Percentiles rank a stretch among this genome's conserved stretches.
Evolutionary conservation across 1,139 yeast species (phyloP).

Genomic region (Candida sanyaensis): DNA sequence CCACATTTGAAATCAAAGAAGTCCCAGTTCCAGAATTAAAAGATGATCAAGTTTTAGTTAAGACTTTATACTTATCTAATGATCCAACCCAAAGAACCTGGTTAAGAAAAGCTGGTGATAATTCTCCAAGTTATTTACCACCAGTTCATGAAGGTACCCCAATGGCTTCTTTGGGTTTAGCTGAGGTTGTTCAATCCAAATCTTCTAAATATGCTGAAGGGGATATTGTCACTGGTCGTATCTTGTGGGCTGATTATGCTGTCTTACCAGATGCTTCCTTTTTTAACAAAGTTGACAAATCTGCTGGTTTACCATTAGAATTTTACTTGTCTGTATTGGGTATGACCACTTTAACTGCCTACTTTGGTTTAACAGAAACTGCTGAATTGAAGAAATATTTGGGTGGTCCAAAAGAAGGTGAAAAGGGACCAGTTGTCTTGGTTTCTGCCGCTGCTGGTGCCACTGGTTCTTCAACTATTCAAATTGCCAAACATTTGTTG

Average conservation of each 20-base stretch:
- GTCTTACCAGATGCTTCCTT: slow-evolving; percentile 21
- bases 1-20: slow-evolving; percentile 24
- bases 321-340: slow-evolving; percentile 41
- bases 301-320: slow-evolving; percentile 25
- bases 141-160: slow-evolving; percentile 50
- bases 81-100: slow-evolving; percentile 71
- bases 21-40: slow-evolving; percentile 23
- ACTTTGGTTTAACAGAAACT: slow-evolving; percentile 51
- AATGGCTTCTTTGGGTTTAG: slow-evolving; percentile 54
- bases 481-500: slow-evolving; percentile 55
- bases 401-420: slow-evolving; percentile 18
- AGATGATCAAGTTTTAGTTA: slow-evolving; percentile 49
- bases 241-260: slow-evolving; percentile 34
- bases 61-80: slow-evolving; percentile 54
- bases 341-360: slow-evolving; percentile 64
- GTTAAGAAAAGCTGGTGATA: slow-evolving; percentile 47
- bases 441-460: slow-evolving; percentile 74
- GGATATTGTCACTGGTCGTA: slow-evolving; percentile 33
- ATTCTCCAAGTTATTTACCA: slow-evolving; percentile 45
- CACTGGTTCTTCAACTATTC: slow-evolving; percentile 64
- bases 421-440: slow-evolving; percentile 40
- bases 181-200: slow-evolving; percentile 48
- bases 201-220: slow-evolving; percentile 41
- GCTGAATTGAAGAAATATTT: slow-evolving; percentile 32
- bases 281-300: slow-evolving; percentile 25